phyloP scores from a whole-genome alignment of 2,329 filamentous ascomycete genomes.

The Fusarium goolgardi region DNA sequence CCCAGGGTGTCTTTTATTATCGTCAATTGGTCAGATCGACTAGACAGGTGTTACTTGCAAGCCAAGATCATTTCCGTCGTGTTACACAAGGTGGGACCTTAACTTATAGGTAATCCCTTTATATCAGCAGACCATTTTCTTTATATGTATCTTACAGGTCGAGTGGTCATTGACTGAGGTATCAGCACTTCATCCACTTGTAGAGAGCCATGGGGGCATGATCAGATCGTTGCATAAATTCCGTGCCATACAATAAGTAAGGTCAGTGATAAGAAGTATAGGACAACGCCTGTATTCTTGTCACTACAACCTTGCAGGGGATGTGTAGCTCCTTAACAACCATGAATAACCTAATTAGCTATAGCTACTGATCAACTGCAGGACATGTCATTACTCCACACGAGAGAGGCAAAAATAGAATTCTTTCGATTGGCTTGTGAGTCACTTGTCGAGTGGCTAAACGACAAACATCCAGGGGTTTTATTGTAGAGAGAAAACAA shows the following conservation, averaged over 20 bases:
- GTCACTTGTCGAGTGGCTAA: no score
- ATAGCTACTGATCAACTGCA: no score
- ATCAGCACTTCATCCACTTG: not conserved
- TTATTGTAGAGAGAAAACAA: not conserved
- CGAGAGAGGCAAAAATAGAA: no score
- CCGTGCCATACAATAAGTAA: not conserved
- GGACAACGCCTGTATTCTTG: no score
- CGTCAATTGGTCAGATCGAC: not conserved
- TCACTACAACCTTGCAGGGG: no score
- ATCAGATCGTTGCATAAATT: not conserved
- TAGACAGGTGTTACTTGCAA: not conserved
- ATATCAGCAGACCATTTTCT: not conserved
- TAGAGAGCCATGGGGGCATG: not conserved
- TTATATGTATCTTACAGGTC: not conserved
- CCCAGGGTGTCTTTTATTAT: not conserved
- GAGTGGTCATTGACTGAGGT: not conserved
- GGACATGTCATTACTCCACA: no score
- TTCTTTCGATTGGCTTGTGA: no score
- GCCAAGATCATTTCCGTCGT: not conserved
- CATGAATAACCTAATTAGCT: no score
- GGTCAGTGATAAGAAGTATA: no score
- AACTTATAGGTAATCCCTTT: no score
- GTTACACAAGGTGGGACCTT: not conserved
- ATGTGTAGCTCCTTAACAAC: no score
- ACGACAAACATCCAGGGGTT: no score